Evolutionary conservation across 495 filamentous ascomycete genomes (phyloP), one percentile per base, ranked within the genome.

Genomic region (Penicillium argentinense): DNA sequence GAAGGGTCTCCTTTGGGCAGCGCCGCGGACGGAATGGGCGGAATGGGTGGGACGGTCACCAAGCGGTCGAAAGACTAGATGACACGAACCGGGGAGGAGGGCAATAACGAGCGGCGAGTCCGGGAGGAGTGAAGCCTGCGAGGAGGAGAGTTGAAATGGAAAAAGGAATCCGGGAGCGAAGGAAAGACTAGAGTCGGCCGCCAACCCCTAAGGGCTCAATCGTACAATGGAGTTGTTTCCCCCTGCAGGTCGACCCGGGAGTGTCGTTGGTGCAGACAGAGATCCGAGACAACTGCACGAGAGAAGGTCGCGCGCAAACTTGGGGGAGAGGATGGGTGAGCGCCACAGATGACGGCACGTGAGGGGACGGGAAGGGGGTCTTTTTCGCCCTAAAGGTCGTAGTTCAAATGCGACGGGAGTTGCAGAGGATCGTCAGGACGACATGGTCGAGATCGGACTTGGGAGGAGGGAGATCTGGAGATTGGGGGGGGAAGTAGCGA

Each of bases 141-240:
- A 38, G 18, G 23, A 16, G 16, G 17, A 39, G 17, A 13, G 2
- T 18, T n/a, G 11, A 23, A 22, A 21, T 19, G 53, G 49, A 36
- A 41, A 36, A 34, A 33, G 13, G 13, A 17, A 25, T 12, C 13
- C 26, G 11, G n/a, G n/a, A 21, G 14, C 23, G 46, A 56, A 57
- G 39, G 59, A 56, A 48, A 29, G 54, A 44, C 45, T 39, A 46
- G 38, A 44, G 55, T 46, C 47, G 44, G 42, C 21, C 28, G 36
- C 11, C 43, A 55, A 42, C 34, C 42, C 36, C 39, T 37, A 44
- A 21, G 53, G 47, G 53, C 55, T 26, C 42, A 46, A 41, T 51
- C 37, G 37, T 61, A 68, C 65, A 69, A 69, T 68, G 63, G 47
- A 59, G 59, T 71, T 69, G 63, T 71, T 59, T 36, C 42, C 61